phyloP scores from a whole-genome alignment of 1,284 basidiomycete genomes.

The Trametes sp. region DNA sequence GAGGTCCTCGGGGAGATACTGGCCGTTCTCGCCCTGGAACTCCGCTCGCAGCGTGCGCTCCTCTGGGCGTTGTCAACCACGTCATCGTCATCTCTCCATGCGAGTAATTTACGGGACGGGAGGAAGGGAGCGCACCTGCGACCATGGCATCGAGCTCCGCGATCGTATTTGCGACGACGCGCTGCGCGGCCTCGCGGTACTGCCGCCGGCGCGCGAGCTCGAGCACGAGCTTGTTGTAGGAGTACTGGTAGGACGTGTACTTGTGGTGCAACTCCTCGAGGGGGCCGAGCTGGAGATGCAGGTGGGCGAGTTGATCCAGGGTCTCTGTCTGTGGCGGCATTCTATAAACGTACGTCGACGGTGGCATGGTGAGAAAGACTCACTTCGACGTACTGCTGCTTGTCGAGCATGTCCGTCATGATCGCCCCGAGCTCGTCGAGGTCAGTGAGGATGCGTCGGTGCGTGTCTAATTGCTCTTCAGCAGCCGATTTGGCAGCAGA shows the following conservation, averaged over 20 bases:
- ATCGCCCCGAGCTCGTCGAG: slow-evolving; percentile 79
- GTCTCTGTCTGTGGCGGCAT: slow-evolving; percentile 52
- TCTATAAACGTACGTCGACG: too few species aligned
- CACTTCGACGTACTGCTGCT: slow-evolving; percentile 73
- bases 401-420: slow-evolving; percentile 76
- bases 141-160: slow-evolving; percentile 65
- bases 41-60: slow-evolving; percentile 66
- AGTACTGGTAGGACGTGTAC: slow-evolving; percentile 70
- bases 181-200: slow-evolving; percentile 69
- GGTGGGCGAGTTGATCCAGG: slow-evolving; percentile 56
- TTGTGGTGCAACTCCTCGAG: slow-evolving; percentile 69
- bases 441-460: slow-evolving; percentile 60
- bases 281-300: slow-evolving; percentile 66
- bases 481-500: slow-evolving; percentile 50
- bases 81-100: too few species aligned
- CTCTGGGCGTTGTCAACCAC: slow-evolving; percentile 63
- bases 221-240: slow-evolving; percentile 73
- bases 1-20: slow-evolving; percentile 76
- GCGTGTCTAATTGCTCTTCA: slow-evolving; percentile 56
- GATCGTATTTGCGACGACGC: slow-evolving; percentile 70
- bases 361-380: neutral
- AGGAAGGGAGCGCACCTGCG: slow-evolving; percentile 55
- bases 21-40: slow-evolving; percentile 77
- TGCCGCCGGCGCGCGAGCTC: slow-evolving; percentile 74
- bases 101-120: neutral